Evolutionary conservation across 1,139 yeast species (phyloP).

Genomic region (Yamadazyma pseudoaaseri): DNA sequence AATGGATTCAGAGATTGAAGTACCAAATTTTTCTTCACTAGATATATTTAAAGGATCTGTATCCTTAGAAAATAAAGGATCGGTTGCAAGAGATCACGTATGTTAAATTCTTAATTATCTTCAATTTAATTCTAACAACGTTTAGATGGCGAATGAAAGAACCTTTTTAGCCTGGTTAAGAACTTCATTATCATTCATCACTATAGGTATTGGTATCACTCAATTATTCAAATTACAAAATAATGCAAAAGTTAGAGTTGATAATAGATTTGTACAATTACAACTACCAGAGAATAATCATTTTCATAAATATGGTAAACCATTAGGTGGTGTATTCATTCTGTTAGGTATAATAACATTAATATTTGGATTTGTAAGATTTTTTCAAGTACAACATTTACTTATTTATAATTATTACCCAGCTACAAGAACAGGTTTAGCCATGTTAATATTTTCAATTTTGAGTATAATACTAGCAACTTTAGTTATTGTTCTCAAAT

Average conservation of each 20-base stretch:
- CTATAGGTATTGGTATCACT: slow-evolving; percentile 43
- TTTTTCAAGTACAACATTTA: slow-evolving; percentile 33
- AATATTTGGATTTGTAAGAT: slow-evolving; percentile 31
- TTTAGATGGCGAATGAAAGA: slow-evolving; percentile 66
- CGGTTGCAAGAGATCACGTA: slow-evolving; percentile 50
- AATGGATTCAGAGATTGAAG: slow-evolving; percentile 5
- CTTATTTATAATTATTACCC: slow-evolving; percentile 28
- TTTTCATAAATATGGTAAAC: slow-evolving; percentile 28
- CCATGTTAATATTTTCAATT: slow-evolving; percentile 19
- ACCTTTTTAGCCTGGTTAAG: slow-evolving; percentile 77
- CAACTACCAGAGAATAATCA: slow-evolving; percentile 6
- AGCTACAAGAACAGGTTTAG: slow-evolving; percentile 27
- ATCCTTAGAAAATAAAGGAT: slow-evolving; percentile 43
- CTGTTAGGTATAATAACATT: slow-evolving; percentile 35
- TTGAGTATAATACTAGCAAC: slow-evolving; percentile 24
- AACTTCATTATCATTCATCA: slow-evolving; percentile 48
- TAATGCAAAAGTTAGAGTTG: slow-evolving; percentile 19
- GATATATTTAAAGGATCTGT: slow-evolving; percentile 23
- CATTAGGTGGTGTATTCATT: slow-evolving; percentile 36
- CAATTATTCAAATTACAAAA: slow-evolving; percentile 38
- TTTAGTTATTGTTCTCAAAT: slow-evolving; percentile 21
- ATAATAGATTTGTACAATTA: slow-evolving; percentile 12
- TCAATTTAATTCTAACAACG: slow-evolving; percentile 7
- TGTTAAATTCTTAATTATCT: slow-evolving; percentile 5
- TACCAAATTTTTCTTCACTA: slow-evolving; percentile 13